Conservation (phyloP, 1,284 basidiomycete genomes). For the Leccinum fuscescens region DNA sequence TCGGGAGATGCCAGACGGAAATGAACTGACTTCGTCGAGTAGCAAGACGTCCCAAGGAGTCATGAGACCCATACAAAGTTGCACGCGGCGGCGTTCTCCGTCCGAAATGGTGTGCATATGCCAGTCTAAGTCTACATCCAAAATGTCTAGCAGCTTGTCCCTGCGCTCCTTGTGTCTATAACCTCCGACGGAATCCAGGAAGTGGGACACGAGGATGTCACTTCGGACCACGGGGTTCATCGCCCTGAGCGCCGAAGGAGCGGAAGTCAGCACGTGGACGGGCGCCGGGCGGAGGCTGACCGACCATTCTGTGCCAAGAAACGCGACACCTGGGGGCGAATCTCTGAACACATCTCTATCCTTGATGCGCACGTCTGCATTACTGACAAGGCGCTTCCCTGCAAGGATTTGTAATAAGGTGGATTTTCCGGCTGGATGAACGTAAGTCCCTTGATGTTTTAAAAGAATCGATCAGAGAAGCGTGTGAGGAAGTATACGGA, state of each 20-base stretch:
- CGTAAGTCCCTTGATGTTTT: background rate
- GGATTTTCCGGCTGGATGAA: conserved; percentile 77
- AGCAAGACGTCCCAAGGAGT: conserved; percentile 90
- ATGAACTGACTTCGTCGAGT: conserved; percentile 77
- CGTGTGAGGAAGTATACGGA: conserved; percentile 31
- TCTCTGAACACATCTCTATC: conserved; percentile 83
- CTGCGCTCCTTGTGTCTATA: conserved; percentile 90
- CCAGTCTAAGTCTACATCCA: conserved; percentile 95
- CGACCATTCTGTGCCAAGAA: conserved; percentile 90
- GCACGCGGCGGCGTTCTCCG: conserved; percentile 91
- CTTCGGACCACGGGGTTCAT: conserved; percentile 95
- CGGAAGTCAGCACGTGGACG: background rate
- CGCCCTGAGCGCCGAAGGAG: conserved; percentile 55
- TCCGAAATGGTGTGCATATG: conserved; percentile 93
- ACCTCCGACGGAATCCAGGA: conserved; percentile 93
- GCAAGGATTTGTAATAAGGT: conserved; percentile 93
- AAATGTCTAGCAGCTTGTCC: conserved; percentile 83
- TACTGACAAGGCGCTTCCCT: conserved; percentile 82
- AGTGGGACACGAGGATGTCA: conserved; percentile 86
- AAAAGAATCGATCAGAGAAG: background rate
- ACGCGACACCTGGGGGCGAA: conserved; percentile 76
- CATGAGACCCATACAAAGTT: conserved; percentile 98
- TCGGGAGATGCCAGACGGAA: conserved; percentile 2
- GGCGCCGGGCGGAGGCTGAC: conserved; percentile 21
- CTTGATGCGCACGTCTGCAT: conserved; percentile 70